Percentiles rank a stretch among this genome's conserved stretches.
phyloP scores from a whole-genome alignment of 1,284 basidiomycete genomes.

The Pyrrhoderma noxium region DNA sequence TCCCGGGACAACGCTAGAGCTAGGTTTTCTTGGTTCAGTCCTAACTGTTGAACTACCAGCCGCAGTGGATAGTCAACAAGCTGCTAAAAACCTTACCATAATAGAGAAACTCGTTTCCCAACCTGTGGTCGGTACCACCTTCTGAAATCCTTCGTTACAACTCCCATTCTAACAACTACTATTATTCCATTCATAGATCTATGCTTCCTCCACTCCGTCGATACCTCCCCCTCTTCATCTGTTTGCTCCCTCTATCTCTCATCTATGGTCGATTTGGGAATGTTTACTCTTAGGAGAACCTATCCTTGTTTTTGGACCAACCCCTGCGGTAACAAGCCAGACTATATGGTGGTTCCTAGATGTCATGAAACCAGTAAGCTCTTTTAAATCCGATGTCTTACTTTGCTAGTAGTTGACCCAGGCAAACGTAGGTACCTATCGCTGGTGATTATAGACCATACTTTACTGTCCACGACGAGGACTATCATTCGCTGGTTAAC shows the following conservation, averaged over 20 bases:
- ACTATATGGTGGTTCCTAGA: slow-evolving; percentile 90
- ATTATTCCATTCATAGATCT: slow-evolving; percentile 41
- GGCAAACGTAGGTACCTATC: slow-evolving; percentile 59
- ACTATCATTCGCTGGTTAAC: slow-evolving; percentile 72
- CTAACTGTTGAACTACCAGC: slow-evolving; percentile 68
- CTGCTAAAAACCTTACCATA: slow-evolving; percentile 43
- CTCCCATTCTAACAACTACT: background rate
- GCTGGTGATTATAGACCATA: slow-evolving; percentile 88
- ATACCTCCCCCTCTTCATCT: slow-evolving; percentile 63
- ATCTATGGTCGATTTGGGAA: slow-evolving; percentile 94
- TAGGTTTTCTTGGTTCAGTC: slow-evolving; percentile 76
- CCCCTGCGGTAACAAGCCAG: slow-evolving; percentile 76
- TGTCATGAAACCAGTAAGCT: slow-evolving; percentile 72
- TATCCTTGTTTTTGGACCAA: slow-evolving; percentile 77
- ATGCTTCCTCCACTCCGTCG: slow-evolving; percentile 70
- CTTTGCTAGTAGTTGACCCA: slow-evolving; percentile 1
- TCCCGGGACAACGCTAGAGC: slow-evolving; percentile 58
- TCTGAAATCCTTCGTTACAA: slow-evolving; percentile 2
- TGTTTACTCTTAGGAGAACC: slow-evolving; percentile 85
- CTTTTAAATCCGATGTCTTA: slow-evolving; percentile 6
- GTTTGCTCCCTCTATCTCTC: slow-evolving; percentile 68
- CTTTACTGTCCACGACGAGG: slow-evolving; percentile 92
- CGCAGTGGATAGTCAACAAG: slow-evolving; percentile 64
- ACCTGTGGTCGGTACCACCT: slow-evolving; percentile 26
- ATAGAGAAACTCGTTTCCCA: slow-evolving; percentile 40